Conservation (phyloP, 2,329 filamentous ascomycete species). For the Zelopaecilomyces penicillatus region DNA sequence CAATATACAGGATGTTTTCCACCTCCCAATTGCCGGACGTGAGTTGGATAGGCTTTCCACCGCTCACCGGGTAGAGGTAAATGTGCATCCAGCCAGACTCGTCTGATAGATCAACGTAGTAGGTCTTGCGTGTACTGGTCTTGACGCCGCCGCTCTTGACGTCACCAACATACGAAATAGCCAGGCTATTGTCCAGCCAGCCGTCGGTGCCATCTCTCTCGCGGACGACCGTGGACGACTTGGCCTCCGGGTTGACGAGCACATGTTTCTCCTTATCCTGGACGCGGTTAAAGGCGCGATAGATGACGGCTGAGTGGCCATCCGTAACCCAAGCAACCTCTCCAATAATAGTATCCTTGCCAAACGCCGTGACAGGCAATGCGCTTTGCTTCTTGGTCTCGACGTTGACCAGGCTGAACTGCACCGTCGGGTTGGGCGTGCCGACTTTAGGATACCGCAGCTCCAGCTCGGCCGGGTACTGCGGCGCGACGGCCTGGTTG, state of each 20-base stretch:
- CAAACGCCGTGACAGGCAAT: conserved; percentile 48
- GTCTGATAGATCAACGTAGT: conserved; percentile 61
- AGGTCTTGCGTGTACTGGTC: conserved; percentile 27
- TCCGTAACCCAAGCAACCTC: conserved; percentile 62
- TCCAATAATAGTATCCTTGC: conserved; percentile 52
- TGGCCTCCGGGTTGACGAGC: conserved; percentile 43
- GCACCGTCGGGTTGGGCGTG: conserved; percentile 56
- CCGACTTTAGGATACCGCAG: conserved; percentile 63
- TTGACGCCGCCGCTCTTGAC: conserved; percentile 19
- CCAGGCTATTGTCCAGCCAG: conserved; percentile 53
- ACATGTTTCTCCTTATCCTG: conserved; percentile 58
- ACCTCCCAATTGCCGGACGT: conserved; percentile 62
- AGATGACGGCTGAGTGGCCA: conserved; percentile 50
- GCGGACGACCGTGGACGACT: conserved; percentile 39
- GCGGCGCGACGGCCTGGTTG: conserved; percentile 44
- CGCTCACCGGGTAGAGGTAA: conserved; percentile 53
- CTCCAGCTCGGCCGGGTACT: conserved; percentile 54
- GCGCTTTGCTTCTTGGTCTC: conserved; percentile 33
- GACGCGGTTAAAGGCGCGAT: conserved; percentile 60
- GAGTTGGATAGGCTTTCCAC: conserved; percentile 46
- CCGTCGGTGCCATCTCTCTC: conserved; percentile 51
- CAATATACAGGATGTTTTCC: conserved; percentile 48
- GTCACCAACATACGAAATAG: conserved; percentile 46
- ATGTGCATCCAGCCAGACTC: conserved; percentile 62
- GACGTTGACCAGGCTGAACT: conserved; percentile 50